These are phyloP conservation scores for Geopyxis carbonaria DNA, from an alignment of 495 filamentous ascomycete genomes.

Conservation along the genomic window DNA sequence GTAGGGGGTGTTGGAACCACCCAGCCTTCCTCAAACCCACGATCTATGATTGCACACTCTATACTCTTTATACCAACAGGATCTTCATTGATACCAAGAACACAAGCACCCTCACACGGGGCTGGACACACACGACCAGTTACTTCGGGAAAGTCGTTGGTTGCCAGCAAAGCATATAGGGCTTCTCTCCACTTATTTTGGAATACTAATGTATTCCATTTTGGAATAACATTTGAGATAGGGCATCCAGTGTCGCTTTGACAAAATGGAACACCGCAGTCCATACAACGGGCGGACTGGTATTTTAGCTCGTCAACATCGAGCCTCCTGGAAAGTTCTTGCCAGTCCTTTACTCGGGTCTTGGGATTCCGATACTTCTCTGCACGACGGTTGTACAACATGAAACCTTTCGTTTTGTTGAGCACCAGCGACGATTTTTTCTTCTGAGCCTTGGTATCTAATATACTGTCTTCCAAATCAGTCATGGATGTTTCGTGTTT, in stretches of 20 bases:
- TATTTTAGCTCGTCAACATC: slow-evolving; percentile 98
- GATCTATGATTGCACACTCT: slow-evolving; percentile 97
- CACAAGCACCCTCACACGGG: slow-evolving; percentile 94
- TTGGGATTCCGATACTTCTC: slow-evolving; percentile 88
- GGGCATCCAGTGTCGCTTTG: slow-evolving; percentile 95
- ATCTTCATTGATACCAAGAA: slow-evolving; percentile 96
- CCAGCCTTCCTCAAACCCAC: slow-evolving; percentile 98
- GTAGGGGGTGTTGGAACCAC: slow-evolving; percentile 75
- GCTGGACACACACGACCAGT: slow-evolving; percentile 97
- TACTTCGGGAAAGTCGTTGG: slow-evolving; percentile 99
- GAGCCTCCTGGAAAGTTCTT: slow-evolving; percentile 72
- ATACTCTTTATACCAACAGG: slow-evolving; percentile 98
- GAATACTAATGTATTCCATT: slow-evolving; percentile 95
- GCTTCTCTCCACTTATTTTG: slow-evolving; percentile 90
- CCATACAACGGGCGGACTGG: slow-evolving; percentile 97
- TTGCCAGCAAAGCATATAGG: slow-evolving; percentile 88
- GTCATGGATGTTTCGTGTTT: slow-evolving; percentile 52
- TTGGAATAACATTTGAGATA: slow-evolving; percentile 98
- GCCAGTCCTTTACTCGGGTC: slow-evolving; percentile 87
- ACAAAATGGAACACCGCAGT: slow-evolving; percentile 98
- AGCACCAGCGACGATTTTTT: slow-evolving; percentile 83
- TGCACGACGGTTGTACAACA: slow-evolving; percentile 88
- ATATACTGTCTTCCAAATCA: slow-evolving; percentile 89
- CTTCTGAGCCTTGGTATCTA: slow-evolving; percentile 74
- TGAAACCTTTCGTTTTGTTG: slow-evolving; percentile 97